Evolutionary conservation across 1,139 yeast genomes (phyloP), one percentile per base, ranked within the genome.

Genomic region (Arxiozyma slooffiae): DNA sequence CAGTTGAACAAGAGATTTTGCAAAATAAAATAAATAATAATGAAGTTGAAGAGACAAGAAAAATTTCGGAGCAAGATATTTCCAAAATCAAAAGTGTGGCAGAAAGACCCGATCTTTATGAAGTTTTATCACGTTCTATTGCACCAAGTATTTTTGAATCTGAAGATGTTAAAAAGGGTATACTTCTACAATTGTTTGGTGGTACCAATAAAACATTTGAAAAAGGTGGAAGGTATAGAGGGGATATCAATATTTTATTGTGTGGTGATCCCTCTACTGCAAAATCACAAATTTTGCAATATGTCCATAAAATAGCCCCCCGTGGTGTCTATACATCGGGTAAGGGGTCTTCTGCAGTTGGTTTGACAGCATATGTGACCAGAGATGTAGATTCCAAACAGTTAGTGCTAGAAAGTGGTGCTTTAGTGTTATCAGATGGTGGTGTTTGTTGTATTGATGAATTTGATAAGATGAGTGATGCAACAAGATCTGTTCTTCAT

Each of bases 191-290:
- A 67, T 72, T 92, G 51, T 92, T 92, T 68, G 98, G 98, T 18
- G 99, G 99, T 52, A 80, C 97, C 24, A 89, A 92, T 64, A 94
- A 92, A 68, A 80, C 81, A 1, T 88, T 92, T 67, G 74, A 77
- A 46, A 89, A 89, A 65, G 96, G 97, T 61, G 97, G 97, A 4
- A 78, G 92, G 55, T 92, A 90, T 67, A 79, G 99, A 74, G 99
- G 99, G 49, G 99, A 92, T 66, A 80, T 92, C 55, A 92, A 92
- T 66, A 77, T 92, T 47, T 71, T 92, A 53, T 74, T 92, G 46
- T 90, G 97, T 72, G 99, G 99, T 61, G 99, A 92, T 67, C 99
- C 99, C 2, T 90, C 97, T 9, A 92, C 99, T 3, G 83, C 97
- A 14, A 92, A 92, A 67, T 92, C 98, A 1, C 99, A 92, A 68